Evolutionary conservation across 768 basidiomycete genomes (phyloP).

Genomic region (Mycena belliarum): DNA sequence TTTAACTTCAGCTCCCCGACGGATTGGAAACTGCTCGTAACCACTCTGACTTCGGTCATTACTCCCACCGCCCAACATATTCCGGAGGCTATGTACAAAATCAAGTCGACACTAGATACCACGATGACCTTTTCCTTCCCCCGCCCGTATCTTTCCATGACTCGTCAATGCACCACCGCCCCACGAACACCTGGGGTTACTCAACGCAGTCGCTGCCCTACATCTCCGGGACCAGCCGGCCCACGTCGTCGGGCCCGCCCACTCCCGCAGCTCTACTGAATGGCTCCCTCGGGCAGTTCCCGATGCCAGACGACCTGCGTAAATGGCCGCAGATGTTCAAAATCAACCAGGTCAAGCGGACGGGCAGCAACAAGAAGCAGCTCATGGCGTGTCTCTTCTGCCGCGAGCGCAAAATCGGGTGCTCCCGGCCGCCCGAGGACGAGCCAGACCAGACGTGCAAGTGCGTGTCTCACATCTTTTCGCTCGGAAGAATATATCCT

Average conservation of each 20-base stretch:
- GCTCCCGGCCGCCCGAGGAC: constrained; percentile 1
- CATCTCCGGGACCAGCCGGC: background rate
- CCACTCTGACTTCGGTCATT: background rate
- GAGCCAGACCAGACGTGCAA: constrained; percentile 18
- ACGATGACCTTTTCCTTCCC: background rate
- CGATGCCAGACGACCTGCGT: background rate
- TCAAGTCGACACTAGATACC: background rate
- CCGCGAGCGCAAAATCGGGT: constrained; percentile 14
- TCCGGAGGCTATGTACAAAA: background rate
- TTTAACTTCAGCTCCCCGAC: constrained; percentile 13
- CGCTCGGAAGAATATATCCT: background rate
- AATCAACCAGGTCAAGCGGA: constrained; percentile 12
- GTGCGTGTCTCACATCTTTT: background rate
- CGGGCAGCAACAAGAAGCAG: constrained; percentile 3
- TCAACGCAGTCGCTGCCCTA: background rate
- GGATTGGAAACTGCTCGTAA: background rate
- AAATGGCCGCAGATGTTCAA: constrained; percentile 13
- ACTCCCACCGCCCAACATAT: background rate
- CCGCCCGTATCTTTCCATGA: background rate
- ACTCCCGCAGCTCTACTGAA: background rate
- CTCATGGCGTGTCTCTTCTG: constrained; percentile 15
- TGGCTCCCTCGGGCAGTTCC: background rate
- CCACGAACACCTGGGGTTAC: background rate
- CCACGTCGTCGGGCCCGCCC: background rate
- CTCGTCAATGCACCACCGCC: background rate